Conservation (phyloP, 495 filamentous ascomycete genomes). For the Neurospora sp. region DNA sequence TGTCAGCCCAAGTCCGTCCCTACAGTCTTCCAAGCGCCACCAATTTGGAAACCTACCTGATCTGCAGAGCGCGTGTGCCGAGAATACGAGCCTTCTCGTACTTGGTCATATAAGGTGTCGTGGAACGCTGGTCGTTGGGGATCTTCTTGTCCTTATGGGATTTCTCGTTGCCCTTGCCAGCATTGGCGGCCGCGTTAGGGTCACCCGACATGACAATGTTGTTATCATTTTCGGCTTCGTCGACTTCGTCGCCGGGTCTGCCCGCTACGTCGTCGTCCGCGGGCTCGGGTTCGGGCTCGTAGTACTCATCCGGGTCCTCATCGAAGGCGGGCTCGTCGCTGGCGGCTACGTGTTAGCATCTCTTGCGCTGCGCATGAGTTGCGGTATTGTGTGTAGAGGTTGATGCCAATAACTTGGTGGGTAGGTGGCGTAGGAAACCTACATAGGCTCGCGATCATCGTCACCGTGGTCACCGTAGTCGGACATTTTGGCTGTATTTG, state of each 20-base stretch:
- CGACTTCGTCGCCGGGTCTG: conserved; percentile 31
- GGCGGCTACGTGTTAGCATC: neutral
- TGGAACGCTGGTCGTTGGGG: conserved; percentile 74
- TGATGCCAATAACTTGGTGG: conserved; percentile 1
- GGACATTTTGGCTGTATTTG: conserved; percentile 51
- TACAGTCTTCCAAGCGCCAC: neutral
- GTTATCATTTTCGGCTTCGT: conserved; percentile 38
- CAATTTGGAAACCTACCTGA: conserved; percentile 52
- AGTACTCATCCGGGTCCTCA: conserved; percentile 47
- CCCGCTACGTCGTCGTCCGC: conserved; percentile 51
- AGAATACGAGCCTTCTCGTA: conserved; percentile 92
- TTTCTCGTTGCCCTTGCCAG: conserved; percentile 35
- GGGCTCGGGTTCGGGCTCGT: conserved; percentile 50
- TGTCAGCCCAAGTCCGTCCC: neutral
- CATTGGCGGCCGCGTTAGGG: conserved; percentile 55
- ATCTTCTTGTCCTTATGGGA: conserved; percentile 82
- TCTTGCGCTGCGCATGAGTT: conserved; percentile 2
- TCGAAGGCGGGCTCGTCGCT: conserved; percentile 48
- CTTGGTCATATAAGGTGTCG: conserved; percentile 99
- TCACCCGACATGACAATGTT: conserved; percentile 59
- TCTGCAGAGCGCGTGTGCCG: conserved; percentile 88
- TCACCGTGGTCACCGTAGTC: conserved; percentile 70
- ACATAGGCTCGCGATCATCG: conserved; percentile 38
- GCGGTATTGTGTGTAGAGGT: neutral
- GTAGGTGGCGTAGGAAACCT: conserved; percentile 13